Evolutionary conservation across 352 stramenopile species (phyloP), one percentile per base, ranked within the genome.

Genomic region (Globisporangium abappressorium): DNA sequence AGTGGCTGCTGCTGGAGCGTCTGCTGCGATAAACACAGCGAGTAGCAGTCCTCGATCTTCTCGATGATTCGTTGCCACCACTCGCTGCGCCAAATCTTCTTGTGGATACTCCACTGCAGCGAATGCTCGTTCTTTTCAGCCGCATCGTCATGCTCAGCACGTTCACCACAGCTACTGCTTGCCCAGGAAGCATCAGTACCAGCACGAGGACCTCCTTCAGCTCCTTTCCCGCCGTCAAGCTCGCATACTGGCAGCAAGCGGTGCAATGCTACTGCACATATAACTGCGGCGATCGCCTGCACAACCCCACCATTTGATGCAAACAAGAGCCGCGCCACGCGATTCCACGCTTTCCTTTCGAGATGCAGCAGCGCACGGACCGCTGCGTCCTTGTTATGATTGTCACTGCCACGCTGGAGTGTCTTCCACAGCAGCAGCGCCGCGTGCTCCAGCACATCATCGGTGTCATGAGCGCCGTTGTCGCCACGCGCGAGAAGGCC

Each of bases 21-120:
- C 2, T 33, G 33, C n/a, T 62, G 56, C 0, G 33, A 49, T 38
- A 62, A 14, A n/a, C 56, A 62, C 33, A 49, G 3, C 1, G 56
- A 49, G 12, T 62, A 62, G 53, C 41, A 47, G 12, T 68, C 36
- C 36, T 62, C 26, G 28, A 62, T 53, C 26, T 68, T 68, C 28
- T 38, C 36, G 18, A 68, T 14, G 3, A 57, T 51, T 0, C 5
- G 20, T 2, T 62, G 53, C 53, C 53, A 30, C 63, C 63, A 63
- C 34, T 60, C 30, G 22, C 34, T 57, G 34, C 20, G 18, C 63
- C 51, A 68, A n/a, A 61, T 49, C n/a, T 36, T 20, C 53, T 68
- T 24, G 4, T 33, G 14, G 8, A 68, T 43, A 8, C 33, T 49
- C 33, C 6, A 3, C 43, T 62, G 56, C 20, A 36, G 20, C 5